Percentiles rank a stretch among this genome's conserved stretches.
phyloP scores from a whole-genome alignment of 2,329 filamentous ascomycete genomes.

The Lasiodiplodia gonubiensis region DNA sequence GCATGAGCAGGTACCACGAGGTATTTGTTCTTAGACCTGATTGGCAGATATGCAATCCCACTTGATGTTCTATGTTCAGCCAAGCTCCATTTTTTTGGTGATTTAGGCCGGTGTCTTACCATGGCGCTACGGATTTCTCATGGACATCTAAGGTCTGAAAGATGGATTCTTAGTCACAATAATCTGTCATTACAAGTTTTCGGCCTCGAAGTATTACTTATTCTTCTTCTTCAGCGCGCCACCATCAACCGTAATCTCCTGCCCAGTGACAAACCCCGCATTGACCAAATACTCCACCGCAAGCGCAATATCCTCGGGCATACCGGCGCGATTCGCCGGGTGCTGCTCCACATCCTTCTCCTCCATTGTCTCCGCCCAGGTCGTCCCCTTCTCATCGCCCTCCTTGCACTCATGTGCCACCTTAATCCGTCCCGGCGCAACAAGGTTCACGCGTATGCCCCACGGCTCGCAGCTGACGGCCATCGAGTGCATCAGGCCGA shows the following conservation, averaged over 20 bases:
- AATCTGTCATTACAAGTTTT: background rate
- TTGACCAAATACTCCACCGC: slow-evolving; percentile 50
- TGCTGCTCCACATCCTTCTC: slow-evolving; percentile 52
- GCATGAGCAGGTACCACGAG: too few species aligned
- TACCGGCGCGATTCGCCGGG: slow-evolving; percentile 52
- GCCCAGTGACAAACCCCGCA: slow-evolving; percentile 47
- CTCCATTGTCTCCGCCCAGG: slow-evolving; percentile 45
- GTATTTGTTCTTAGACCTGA: too few species aligned
- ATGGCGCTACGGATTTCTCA: too few species aligned
- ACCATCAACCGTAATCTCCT: slow-evolving; percentile 47
- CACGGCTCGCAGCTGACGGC: slow-evolving; percentile 42
- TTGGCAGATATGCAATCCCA: too few species aligned
- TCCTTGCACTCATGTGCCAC: slow-evolving; percentile 54
- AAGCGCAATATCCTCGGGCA: slow-evolving; percentile 54
- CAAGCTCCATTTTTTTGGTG: too few species aligned
- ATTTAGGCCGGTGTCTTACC: too few species aligned
- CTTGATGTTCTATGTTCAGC: too few species aligned
- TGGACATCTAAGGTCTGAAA: too few species aligned
- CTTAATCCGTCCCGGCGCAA: slow-evolving; percentile 55
- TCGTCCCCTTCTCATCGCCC: slow-evolving; percentile 50
- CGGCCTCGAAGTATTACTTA: background rate
- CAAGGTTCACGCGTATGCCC: slow-evolving; percentile 41
- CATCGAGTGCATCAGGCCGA: slow-evolving; percentile 48
- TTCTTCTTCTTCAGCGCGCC: slow-evolving; percentile 45
- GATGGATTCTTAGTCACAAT: too few species aligned